Conservation (phyloP, 306 rosid genomes). For the Sicyos baderoa region DNA sequence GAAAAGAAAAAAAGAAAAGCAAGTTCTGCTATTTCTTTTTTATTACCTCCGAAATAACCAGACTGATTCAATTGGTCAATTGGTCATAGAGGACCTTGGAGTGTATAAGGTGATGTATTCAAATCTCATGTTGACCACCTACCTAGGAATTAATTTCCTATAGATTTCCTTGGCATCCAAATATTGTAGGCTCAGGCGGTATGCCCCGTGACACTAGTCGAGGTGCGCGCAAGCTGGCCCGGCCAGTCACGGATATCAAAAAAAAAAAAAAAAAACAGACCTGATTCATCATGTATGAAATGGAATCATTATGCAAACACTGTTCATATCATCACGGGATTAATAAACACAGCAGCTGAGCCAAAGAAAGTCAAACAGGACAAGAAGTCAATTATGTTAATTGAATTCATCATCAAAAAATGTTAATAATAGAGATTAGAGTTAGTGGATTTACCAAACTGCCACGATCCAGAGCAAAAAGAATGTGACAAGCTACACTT, state of each 20-base stretch:
- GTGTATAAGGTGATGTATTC: no score
- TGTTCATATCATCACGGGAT: constrained; percentile 8
- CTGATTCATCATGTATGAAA: background rate
- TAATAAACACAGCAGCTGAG: background rate
- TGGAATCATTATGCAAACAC: background rate
- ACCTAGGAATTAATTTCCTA: no score
- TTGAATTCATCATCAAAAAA: background rate
- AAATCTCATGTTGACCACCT: no score
- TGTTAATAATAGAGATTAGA: background rate
- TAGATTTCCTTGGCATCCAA: no score
- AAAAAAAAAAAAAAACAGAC: no score
- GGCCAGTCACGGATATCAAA: no score
- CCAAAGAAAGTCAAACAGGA: background rate
- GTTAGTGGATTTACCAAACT: background rate
- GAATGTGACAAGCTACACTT: constrained; percentile 4
- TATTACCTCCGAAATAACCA: constrained; percentile 5
- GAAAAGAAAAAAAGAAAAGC: constrained; percentile 12
- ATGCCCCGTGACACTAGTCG: no score
- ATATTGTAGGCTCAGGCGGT: no score
- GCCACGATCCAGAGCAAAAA: constrained; percentile 1
- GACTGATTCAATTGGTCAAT: no score
- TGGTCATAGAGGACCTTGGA: no score
- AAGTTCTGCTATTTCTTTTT: background rate
- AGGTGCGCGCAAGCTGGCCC: no score
- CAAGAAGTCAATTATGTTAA: background rate